Percentiles rank a stretch among this genome's conserved stretches.
These are phyloP conservation scores for Hymenoscyphus scutula DNA, from an alignment of 2,329 filamentous ascomycete genomes.

Conservation along the genomic window DNA sequence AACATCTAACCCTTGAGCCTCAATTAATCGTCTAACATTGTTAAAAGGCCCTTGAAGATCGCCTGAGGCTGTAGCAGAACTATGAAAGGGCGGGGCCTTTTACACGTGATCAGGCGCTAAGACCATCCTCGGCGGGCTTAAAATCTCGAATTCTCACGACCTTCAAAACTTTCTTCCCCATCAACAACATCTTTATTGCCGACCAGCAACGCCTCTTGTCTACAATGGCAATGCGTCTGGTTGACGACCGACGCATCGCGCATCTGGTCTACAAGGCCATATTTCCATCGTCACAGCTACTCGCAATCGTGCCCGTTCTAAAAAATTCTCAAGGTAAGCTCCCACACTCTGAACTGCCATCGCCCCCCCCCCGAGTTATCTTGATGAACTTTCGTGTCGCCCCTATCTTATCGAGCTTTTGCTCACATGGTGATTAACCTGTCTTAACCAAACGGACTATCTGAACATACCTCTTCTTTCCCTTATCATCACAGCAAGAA, in stretches of 20 bases:
- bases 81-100: too few species aligned
- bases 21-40: too few species aligned
- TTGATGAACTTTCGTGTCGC: slow-evolving; percentile 59
- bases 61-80: too few species aligned
- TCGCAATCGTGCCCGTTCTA: background rate
- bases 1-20: too few species aligned
- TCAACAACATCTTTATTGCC: background rate
- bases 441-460: slow-evolving; percentile 56
- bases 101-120: background rate
- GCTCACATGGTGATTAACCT: slow-evolving; percentile 55
- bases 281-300: background rate
- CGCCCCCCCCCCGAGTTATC: slow-evolving; percentile 16
- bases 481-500: background rate
- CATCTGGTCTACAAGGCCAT: background rate
- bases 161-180: background rate
- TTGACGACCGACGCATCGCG: background rate
- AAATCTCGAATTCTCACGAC: background rate
- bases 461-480: slow-evolving; percentile 39
- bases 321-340: slow-evolving; percentile 8
- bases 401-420: slow-evolving; percentile 50
- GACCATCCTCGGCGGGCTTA: background rate
- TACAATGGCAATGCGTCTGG: background rate
- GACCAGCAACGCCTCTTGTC: background rate
- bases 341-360: background rate
- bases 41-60: too few species aligned